Conservation (phyloP, 345 rosid species). For the Rhodamnia argentea region DNA sequence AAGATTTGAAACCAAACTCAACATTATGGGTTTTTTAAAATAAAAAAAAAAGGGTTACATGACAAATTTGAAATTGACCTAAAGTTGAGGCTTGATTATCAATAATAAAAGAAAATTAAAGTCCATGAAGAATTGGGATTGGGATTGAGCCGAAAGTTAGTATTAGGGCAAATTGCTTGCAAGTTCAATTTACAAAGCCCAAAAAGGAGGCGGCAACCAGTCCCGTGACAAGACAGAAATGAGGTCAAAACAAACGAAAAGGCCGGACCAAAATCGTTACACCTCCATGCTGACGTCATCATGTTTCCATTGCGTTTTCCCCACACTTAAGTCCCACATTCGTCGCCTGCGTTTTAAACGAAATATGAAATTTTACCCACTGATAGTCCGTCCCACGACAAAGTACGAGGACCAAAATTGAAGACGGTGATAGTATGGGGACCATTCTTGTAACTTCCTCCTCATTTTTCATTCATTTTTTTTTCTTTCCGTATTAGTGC, state of each 20-base stretch:
- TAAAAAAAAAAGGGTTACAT: no score
- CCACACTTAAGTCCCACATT: neutral
- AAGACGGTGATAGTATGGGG: neutral
- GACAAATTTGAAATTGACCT: neutral
- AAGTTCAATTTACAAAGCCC: neutral
- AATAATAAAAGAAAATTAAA: neutral
- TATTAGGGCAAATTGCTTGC: neutral
- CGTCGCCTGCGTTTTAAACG: rapidly evolving
- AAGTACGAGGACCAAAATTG: neutral
- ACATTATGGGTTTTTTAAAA: no score
- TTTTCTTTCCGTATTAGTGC: neutral
- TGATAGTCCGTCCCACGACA: neutral
- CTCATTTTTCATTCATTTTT: rapidly evolving
- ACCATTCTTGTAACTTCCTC: neutral
- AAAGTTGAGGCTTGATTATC: neutral
- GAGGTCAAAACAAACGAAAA: neutral
- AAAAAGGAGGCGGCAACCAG: neutral
- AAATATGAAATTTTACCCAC: neutral
- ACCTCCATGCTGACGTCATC: neutral
- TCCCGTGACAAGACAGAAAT: neutral
- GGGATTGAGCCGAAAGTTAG: neutral
- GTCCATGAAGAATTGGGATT: neutral
- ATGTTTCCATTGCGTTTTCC: neutral
- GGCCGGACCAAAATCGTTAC: neutral
- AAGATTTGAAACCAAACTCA: neutral